Evolutionary conservation across 345 rosid genomes (phyloP).

Genomic region (Reutealis trisperma): DNA sequence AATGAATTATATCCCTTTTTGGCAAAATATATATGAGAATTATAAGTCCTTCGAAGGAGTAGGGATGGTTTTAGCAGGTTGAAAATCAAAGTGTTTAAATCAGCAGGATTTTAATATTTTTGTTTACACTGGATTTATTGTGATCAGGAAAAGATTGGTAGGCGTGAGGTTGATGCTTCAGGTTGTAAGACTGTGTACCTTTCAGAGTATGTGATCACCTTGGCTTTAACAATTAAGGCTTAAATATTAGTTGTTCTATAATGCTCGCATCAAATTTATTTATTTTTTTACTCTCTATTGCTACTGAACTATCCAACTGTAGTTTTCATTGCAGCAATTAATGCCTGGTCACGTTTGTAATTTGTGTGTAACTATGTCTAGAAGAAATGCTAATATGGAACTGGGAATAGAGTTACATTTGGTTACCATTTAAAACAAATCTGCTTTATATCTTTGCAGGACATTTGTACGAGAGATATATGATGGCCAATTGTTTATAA

Average conservation of each 20-base stretch:
- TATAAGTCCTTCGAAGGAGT: background rate
- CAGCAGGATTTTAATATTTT: background rate
- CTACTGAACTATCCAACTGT: background rate
- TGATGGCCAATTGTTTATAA: slow-evolving; percentile 80
- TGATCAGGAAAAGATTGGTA: slow-evolving; percentile 62
- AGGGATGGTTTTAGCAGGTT: background rate
- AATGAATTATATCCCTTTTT: no score
- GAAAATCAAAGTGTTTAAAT: background rate
- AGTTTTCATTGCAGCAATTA: background rate
- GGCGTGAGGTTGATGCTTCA: slow-evolving; percentile 77
- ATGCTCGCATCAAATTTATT: background rate
- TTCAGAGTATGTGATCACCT: slow-evolving; percentile 64
- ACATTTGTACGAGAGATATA: slow-evolving; percentile 77
- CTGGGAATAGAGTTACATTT: background rate
- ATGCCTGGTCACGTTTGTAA: background rate
- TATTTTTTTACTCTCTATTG: background rate
- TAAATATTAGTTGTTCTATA: background rate
- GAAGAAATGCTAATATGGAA: slow-evolving; percentile 1
- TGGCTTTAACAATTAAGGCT: background rate
- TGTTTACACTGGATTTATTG: slow-evolving; percentile 4
- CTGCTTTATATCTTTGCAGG: slow-evolving; percentile 40
- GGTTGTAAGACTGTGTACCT: slow-evolving; percentile 77
- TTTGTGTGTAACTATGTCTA: background rate
- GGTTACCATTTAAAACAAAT: background rate
- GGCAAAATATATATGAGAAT: no score